These are phyloP conservation scores for Corchorus olitorius DNA, from an alignment of 345 rosid species.

Conservation along the genomic window DNA sequence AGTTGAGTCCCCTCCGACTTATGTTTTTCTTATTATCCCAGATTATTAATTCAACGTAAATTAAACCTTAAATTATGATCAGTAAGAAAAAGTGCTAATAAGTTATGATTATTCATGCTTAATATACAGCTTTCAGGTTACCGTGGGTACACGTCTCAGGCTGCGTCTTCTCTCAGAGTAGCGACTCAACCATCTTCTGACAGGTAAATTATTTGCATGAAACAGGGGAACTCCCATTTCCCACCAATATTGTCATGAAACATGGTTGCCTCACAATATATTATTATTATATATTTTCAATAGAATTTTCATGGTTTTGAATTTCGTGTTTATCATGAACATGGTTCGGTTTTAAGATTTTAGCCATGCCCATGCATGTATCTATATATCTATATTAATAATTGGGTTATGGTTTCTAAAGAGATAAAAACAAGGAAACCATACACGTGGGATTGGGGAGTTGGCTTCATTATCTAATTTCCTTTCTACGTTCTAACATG, in stretches of 20 bases:
- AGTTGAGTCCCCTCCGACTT: neutral
- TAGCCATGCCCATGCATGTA: neutral
- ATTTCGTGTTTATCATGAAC: neutral
- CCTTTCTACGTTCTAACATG: neutral
- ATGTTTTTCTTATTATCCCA: neutral
- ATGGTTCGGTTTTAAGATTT: neutral
- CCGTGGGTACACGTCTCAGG: slow-evolving; percentile 31
- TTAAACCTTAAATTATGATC: neutral
- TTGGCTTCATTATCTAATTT: neutral
- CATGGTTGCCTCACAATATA: too few species aligned
- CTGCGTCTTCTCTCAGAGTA: slow-evolving; percentile 36
- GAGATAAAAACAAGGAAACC: neutral
- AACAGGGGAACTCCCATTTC: neutral
- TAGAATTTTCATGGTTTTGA: neutral
- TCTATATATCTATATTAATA: too few species aligned
- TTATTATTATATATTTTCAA: too few species aligned
- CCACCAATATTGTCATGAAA: neutral
- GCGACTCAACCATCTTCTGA: slow-evolving; percentile 21
- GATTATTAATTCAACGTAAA: neutral
- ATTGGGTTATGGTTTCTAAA: neutral
- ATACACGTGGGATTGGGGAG: neutral
- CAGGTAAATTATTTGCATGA: slow-evolving; percentile 11
- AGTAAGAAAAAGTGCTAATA: neutral
- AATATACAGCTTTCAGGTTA: slow-evolving; percentile 35
- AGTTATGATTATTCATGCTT: neutral